These are phyloP conservation scores for Nemania abortiva DNA, from an alignment of 2,329 filamentous ascomycete genomes.

Conservation along the genomic window DNA sequence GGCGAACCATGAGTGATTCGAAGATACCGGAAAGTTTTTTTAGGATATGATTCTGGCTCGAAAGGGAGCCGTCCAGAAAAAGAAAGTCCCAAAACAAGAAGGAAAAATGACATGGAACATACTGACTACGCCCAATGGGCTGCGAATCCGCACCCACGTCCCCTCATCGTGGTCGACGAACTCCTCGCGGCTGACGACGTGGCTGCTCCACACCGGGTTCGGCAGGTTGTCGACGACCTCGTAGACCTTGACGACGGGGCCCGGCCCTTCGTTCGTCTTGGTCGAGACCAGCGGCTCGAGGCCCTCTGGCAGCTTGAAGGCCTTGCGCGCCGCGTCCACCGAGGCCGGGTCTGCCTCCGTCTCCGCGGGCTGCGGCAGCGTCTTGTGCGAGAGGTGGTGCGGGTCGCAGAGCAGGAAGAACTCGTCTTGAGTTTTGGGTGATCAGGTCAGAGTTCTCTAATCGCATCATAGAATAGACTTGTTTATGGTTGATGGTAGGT, in stretches of 20 bases:
- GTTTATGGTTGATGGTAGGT: neutral
- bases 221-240: constrained; percentile 65
- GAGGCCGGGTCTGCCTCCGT: constrained; percentile 40
- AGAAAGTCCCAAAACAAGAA: too few species aligned
- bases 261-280: constrained; percentile 1
- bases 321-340: constrained; percentile 47
- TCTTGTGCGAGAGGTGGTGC: constrained; percentile 58
- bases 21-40: too few species aligned
- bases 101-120: neutral
- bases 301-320: constrained; percentile 43
- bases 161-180: constrained; percentile 64
- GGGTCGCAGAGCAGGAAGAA: constrained; percentile 67
- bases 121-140: constrained; percentile 61
- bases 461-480: too few species aligned
- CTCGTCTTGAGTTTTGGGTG: constrained; percentile 48
- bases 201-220: constrained; percentile 67
- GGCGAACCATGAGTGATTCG: too few species aligned
- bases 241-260: constrained; percentile 54
- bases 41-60: too few species aligned
- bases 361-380: constrained; percentile 45
- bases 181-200: constrained; percentile 66
- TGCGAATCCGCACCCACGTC: constrained; percentile 64
- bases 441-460: neutral
- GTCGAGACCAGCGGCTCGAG: constrained; percentile 43
- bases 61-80: too few species aligned